A percentile compares a stretch with the other conserved stretches of the same genome.
Conservation (phyloP, 2,329 filamentous ascomycete genomes). For the Scedosporium apiospermum region DNA sequence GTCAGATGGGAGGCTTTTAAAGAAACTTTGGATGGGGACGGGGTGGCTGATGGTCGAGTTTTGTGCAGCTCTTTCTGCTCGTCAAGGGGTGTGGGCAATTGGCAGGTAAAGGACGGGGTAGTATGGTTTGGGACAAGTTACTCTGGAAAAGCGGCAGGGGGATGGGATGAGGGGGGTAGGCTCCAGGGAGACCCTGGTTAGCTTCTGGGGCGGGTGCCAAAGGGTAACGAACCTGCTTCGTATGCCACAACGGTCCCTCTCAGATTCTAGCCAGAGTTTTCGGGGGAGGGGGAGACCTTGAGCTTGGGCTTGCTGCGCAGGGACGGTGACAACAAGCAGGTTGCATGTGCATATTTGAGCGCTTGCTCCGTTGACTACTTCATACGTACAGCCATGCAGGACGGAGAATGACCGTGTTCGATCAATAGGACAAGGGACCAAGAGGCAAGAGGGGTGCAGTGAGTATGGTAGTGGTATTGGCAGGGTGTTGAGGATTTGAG, state of each 20-base stretch:
- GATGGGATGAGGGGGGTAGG: slow-evolving; percentile 1
- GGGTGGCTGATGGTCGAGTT: slow-evolving; percentile 34
- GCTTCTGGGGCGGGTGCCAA: slow-evolving; percentile 4
- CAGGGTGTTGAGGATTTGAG: neutral
- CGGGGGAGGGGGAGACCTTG: neutral
- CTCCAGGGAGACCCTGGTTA: slow-evolving; percentile 4
- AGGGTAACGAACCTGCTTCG: neutral
- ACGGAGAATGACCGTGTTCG: neutral
- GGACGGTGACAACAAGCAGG: neutral
- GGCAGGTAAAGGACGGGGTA: slow-evolving; percentile 3
- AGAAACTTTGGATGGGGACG: slow-evolving; percentile 1
- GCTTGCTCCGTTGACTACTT: neutral
- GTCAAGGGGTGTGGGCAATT: slow-evolving; percentile 10
- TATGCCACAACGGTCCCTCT: neutral
- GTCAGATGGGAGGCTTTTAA: slow-evolving; percentile 5
- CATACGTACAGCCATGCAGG: neutral
- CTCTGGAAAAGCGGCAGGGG: slow-evolving; percentile 4
- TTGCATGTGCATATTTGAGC: neutral
- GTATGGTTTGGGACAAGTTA: neutral
- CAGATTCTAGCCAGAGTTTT: neutral
- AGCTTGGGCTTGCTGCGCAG: neutral
- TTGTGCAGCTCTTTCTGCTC: slow-evolving; percentile 39
- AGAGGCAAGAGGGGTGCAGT: neutral
- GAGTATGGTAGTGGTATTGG: neutral
- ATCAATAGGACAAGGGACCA: neutral